phyloP scores from a whole-genome alignment of 2,329 filamentous ascomycete genomes.

The Pseudopithomyces maydicus region DNA sequence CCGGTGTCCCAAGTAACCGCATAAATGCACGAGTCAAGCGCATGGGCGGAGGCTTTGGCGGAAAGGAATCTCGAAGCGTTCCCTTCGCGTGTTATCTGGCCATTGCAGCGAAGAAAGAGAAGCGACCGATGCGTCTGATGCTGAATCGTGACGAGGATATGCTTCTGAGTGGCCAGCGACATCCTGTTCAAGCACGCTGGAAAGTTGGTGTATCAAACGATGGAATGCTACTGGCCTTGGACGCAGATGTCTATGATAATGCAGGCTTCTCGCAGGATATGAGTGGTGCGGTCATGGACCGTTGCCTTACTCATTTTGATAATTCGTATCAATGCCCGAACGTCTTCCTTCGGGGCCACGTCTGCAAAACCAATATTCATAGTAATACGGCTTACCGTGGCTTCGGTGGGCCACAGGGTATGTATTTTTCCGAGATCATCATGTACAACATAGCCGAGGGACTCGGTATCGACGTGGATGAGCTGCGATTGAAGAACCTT shows the following conservation, averaged over 20 bases:
- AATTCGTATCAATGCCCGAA: slow-evolving; percentile 88
- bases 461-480: slow-evolving; percentile 80
- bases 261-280: slow-evolving; percentile 76
- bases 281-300: slow-evolving; percentile 78
- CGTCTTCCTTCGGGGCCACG: slow-evolving; percentile 77
- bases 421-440: slow-evolving; percentile 88
- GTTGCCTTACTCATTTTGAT: slow-evolving; percentile 83
- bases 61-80: slow-evolving; percentile 87
- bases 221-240: slow-evolving; percentile 87
- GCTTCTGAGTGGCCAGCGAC: slow-evolving; percentile 83
- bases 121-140: slow-evolving; percentile 86
- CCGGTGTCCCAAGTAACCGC: slow-evolving; percentile 83
- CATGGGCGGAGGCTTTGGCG: slow-evolving; percentile 89
- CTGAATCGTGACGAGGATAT: slow-evolving; percentile 96
- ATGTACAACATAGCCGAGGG: slow-evolving; percentile 90
- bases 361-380: slow-evolving; percentile 94
- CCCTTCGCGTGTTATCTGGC: slow-evolving; percentile 83
- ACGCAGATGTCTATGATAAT: slow-evolving; percentile 89
- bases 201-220: slow-evolving; percentile 91
- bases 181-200: slow-evolving; percentile 88
- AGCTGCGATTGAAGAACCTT: slow-evolving; percentile 80
- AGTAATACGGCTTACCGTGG: slow-evolving; percentile 96
- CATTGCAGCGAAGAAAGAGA: slow-evolving; percentile 81
- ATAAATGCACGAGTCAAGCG: slow-evolving; percentile 88
- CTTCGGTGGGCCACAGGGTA: slow-evolving; percentile 91